Conservation (phyloP, 139 green algal genomes). For the Microglena sp. region DNA sequence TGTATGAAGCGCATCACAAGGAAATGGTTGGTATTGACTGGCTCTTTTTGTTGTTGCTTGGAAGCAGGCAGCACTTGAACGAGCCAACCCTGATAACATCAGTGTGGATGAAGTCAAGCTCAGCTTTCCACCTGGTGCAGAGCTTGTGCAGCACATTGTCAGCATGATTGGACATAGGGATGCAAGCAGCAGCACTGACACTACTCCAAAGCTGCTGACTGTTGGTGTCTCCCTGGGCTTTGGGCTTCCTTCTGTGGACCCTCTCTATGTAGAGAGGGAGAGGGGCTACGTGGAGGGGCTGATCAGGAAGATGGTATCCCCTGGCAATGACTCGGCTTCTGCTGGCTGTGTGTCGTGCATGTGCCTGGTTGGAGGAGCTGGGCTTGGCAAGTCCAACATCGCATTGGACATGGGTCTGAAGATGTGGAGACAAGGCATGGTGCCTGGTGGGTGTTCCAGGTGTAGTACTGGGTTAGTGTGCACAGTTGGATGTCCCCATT, state of each 20-base stretch:
- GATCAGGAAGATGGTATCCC: not conserved
- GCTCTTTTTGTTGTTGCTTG: too few species aligned
- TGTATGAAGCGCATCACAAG: too few species aligned
- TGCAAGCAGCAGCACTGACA: too few species aligned
- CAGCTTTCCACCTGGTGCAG: not conserved
- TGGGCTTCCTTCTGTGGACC: not conserved
- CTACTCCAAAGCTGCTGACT: too few species aligned
- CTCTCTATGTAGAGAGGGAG: slow-evolving; percentile 3
- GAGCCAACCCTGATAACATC: not conserved
- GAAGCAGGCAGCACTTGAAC: slow-evolving; percentile 2
- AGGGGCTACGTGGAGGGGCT: not conserved
- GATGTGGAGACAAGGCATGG: not conserved
- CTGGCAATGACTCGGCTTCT: not conserved
- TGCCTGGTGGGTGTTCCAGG: not conserved
- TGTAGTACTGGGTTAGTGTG: too few species aligned
- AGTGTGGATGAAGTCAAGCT: slow-evolving; percentile 12
- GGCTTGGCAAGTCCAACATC: slow-evolving; percentile 18
- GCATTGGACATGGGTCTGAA: slow-evolving; percentile 10
- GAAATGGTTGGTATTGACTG: too few species aligned
- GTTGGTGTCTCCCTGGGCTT: not conserved
- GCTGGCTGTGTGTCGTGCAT: not conserved
- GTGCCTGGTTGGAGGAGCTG: slow-evolving; percentile 9
- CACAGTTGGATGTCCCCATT: too few species aligned
- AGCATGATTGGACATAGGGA: not conserved
- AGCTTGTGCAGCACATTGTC: not conserved